phyloP scores from a whole-genome alignment of 768 basidiomycete genomes.

The Russula foetens region DNA sequence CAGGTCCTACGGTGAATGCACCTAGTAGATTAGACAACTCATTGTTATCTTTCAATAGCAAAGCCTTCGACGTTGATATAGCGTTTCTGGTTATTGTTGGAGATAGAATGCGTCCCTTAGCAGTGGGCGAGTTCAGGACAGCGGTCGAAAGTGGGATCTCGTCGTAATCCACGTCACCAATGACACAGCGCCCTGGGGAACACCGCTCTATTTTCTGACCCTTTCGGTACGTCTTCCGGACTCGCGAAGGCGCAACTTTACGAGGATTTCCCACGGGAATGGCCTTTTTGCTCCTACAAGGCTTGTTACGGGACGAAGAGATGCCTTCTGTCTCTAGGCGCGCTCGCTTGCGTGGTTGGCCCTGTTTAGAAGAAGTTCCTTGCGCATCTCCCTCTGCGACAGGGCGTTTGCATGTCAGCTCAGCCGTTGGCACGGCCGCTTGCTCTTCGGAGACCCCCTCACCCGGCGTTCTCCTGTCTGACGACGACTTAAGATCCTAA shows the following conservation, averaged over 20 bases:
- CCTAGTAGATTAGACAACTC: not conserved
- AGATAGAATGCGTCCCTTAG: not conserved
- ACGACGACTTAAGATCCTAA: not conserved
- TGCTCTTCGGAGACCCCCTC: not conserved
- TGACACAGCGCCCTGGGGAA: not conserved
- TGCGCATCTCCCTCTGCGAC: not conserved
- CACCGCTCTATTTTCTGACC: constrained; percentile 1
- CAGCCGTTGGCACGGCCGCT: not conserved
- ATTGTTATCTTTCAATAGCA: constrained; percentile 1
- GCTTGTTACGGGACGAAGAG: not conserved
- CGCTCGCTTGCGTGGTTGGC: constrained; percentile 1
- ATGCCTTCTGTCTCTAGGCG: not conserved
- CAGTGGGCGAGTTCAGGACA: not conserved
- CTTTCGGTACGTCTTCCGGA: constrained; percentile 14
- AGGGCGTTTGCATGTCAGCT: not conserved
- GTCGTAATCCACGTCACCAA: constrained; percentile 16
- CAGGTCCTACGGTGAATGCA: not conserved
- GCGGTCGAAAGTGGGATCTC: constrained; percentile 14
- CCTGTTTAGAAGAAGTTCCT: not conserved
- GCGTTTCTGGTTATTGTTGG: not conserved
- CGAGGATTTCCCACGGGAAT: not conserved
- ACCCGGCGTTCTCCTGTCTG: not conserved
- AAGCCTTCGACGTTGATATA: not conserved
- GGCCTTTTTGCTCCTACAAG: constrained; percentile 1
- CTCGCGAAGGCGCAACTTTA: not conserved